phyloP scores from a whole-genome alignment of 768 basidiomycete genomes.

The Leucocoprinus leucothites region DNA sequence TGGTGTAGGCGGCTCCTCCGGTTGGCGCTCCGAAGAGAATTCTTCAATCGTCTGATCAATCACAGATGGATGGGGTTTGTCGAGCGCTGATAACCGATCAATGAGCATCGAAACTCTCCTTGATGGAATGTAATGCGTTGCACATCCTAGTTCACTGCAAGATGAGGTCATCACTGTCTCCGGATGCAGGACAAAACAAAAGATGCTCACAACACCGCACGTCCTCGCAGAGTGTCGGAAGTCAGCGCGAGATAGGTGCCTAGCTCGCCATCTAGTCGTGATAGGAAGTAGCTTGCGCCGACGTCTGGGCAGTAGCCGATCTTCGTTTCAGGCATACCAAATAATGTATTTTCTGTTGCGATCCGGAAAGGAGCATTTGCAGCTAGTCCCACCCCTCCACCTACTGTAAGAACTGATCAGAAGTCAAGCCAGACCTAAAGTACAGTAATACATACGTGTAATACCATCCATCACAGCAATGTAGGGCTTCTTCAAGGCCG shows the following conservation, averaged over 20 bases:
- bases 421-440: constrained; percentile 5
- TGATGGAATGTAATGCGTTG: constrained; percentile 89
- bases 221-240: constrained; percentile 64
- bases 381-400: constrained; percentile 89
- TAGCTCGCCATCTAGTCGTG: constrained; percentile 85
- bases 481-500: constrained; percentile 80
- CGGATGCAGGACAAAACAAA: constrained; percentile 3
- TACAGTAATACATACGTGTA: constrained; percentile 62
- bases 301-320: constrained; percentile 93
- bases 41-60: constrained; percentile 62
- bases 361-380: constrained; percentile 86
- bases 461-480: constrained; percentile 87
- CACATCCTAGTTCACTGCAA: constrained; percentile 83
- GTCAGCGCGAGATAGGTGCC: constrained; percentile 95
- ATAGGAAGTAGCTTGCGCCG: constrained; percentile 86
- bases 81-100: constrained; percentile 58
- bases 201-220: constrained; percentile 78
- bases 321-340: constrained; percentile 97
- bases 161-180: constrained; percentile 9
- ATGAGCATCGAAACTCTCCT: constrained; percentile 70
- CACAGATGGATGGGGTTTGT: constrained; percentile 35
- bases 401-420: constrained; percentile 54
- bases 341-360: constrained; percentile 87
- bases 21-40: constrained; percentile 68
- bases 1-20: constrained; percentile 48